Conservation (phyloP, 73 alveolate species). For the Loxodes magnus region DNA sequence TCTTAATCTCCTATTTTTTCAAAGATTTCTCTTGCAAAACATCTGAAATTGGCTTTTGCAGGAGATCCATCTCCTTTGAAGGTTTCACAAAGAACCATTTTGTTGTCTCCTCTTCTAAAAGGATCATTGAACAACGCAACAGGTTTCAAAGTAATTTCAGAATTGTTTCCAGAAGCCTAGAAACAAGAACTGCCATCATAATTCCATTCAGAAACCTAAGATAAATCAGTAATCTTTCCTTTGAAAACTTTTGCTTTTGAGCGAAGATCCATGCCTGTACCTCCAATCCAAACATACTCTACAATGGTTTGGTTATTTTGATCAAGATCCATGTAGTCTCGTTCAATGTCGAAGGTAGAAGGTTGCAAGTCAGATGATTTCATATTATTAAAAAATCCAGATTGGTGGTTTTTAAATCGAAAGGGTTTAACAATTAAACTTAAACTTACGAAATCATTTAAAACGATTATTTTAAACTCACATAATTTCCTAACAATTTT, state of each 20-base stretch:
- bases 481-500: too few relatives aligned
- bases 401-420: too few relatives aligned
- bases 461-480: too few relatives aligned
- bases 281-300: slow-evolving; percentile 78
- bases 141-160: slow-evolving; percentile 84
- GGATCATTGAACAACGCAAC: slow-evolving; percentile 75
- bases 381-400: too few relatives aligned
- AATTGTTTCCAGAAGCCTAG: slow-evolving; percentile 74
- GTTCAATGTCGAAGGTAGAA: too few relatives aligned
- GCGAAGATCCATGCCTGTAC: slow-evolving; percentile 54
- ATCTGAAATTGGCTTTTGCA: slow-evolving; percentile 64
- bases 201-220: slow-evolving; percentile 82
- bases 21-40: slow-evolving; percentile 25
- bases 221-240: slow-evolving; percentile 4
- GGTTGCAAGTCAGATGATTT: too few relatives aligned
- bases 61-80: slow-evolving; percentile 49
- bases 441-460: too few relatives aligned
- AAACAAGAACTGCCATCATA: slow-evolving; percentile 86
- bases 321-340: too few relatives aligned
- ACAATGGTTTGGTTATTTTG: too few relatives aligned
- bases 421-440: too few relatives aligned
- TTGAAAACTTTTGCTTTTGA: slow-evolving; percentile 39
- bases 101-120: slow-evolving; percentile 59
- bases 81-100: slow-evolving; percentile 59
- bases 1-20: slow-evolving; percentile 35